Base-by-base conservation (phyloP, 2,329 filamentous ascomycete species). In the Aureobasidium leucospermi region DNA sequence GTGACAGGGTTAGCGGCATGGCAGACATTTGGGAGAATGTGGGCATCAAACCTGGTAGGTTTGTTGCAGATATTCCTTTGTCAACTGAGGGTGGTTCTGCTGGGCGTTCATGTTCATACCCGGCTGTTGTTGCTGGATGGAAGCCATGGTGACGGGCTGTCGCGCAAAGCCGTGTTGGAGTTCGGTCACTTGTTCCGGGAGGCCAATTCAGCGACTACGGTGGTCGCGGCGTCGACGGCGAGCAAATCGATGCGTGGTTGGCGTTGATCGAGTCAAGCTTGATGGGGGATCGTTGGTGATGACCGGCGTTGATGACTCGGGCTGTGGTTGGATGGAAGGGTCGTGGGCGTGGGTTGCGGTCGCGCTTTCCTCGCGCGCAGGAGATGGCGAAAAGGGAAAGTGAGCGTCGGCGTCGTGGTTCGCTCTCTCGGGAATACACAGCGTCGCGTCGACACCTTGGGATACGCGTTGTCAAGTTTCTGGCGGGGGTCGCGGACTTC, bases 111-210 rank as follows among this genome's bases (percentile, higher is more conserved):
- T 45, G 13, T 48, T 47, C 38, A 39, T 36, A 38, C 47, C 58
- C 15, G 47, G 58, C 58, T 59, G 58, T 19, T 59, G 58, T 29
- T 45, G 58, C 29, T 52, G 58, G 38, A 53, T 34, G 13, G 58
- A 52, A 52, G 47, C 32, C 58, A 59, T 59, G 15, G 13, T 45
- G 52, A 36, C 31, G 23, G n/a, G 42, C 13, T 58, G 42, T 19
- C 23, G 55, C 55, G 55, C 55, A n/a, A 19, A 29, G 32, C 52
- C 16, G 29, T 28, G 16, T 28, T 16, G 31, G 39, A 16, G n/a
- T 46, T 29, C 13, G 41, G 16, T 56, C 41, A 45, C 36, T 46
- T 46, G 19, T 9, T n/a, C 31, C 52, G 31, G 13, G 48, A 15
- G 41, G 52, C 52, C 52, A 56, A 38, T 38, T 56, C 31, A 19